These are phyloP conservation scores for Phytophthora constricta DNA, from an alignment of 352 stramenopile species.

Conservation along the genomic window DNA sequence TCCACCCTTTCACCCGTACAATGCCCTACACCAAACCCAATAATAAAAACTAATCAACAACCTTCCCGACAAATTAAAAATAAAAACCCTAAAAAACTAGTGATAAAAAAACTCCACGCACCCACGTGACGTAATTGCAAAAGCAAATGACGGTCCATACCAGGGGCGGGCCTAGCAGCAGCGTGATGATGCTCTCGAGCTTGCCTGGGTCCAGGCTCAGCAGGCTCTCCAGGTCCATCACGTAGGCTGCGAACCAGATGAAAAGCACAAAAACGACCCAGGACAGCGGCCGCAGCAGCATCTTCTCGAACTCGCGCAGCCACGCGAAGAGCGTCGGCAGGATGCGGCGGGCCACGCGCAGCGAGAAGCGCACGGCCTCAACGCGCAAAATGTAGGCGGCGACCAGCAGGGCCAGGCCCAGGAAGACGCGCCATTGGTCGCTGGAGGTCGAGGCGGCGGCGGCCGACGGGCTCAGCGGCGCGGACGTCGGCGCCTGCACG, in stretches of 20 bases:
- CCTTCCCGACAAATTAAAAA: neutral
- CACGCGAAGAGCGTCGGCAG: slow-evolving; percentile 66
- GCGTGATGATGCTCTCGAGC: slow-evolving; percentile 58
- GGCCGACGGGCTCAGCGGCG: neutral
- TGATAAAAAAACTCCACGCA: too few species aligned
- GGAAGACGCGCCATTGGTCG: slow-evolving; percentile 79
- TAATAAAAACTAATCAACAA: neutral
- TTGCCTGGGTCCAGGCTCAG: slow-evolving; percentile 50
- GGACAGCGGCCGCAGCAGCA: slow-evolving; percentile 71
- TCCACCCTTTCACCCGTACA: slow-evolving; percentile 85
- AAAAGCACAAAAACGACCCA: slow-evolving; percentile 87
- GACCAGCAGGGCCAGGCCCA: slow-evolving; percentile 74
- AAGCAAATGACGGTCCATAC: slow-evolving; percentile 84
- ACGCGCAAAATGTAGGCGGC: slow-evolving; percentile 76
- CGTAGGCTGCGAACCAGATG: slow-evolving; percentile 67
- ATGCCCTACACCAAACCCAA: slow-evolving; percentile 54
- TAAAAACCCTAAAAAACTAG: too few species aligned
- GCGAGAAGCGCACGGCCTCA: slow-evolving; percentile 77
- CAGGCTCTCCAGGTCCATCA: slow-evolving; percentile 65
- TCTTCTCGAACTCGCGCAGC: slow-evolving; percentile 89
- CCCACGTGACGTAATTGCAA: slow-evolving; percentile 86
- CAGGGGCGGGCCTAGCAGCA: slow-evolving; percentile 75
- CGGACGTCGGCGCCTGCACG: neutral
- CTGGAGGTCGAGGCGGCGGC: slow-evolving; percentile 34
- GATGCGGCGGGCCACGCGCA: slow-evolving; percentile 68